These are phyloP conservation scores for Breviolum minutum DNA, from an alignment of 73 alveolate species.

Conservation along the genomic window DNA sequence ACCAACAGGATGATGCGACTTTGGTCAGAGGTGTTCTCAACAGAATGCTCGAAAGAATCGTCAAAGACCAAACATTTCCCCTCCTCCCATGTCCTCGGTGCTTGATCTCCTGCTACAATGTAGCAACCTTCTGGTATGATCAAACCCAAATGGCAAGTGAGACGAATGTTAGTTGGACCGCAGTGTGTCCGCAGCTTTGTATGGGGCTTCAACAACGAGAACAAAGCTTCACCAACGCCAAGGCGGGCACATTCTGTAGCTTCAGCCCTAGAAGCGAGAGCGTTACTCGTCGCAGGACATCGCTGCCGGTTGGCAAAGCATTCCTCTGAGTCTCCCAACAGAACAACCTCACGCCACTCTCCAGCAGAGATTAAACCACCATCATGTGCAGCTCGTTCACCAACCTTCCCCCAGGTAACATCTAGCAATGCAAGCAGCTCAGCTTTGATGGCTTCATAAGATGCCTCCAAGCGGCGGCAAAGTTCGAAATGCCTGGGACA, in stretches of 20 bases:
- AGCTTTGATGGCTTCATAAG: constrained; percentile 46
- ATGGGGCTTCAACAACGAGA: constrained; percentile 62
- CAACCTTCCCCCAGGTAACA: constrained; percentile 44
- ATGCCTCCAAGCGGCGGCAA: constrained; percentile 54
- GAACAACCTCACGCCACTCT: constrained; percentile 69
- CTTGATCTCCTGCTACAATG: constrained; percentile 55
- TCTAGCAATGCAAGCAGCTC: constrained; percentile 57
- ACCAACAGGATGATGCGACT: constrained; percentile 57
- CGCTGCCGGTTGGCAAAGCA: constrained; percentile 62
- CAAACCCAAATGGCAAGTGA: constrained; percentile 81
- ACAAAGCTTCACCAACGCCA: constrained; percentile 75
- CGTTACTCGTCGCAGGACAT: constrained; percentile 72
- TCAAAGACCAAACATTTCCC: constrained; percentile 70
- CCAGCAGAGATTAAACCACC: constrained; percentile 46
- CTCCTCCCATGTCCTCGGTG: constrained; percentile 65
- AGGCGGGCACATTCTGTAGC: constrained; percentile 52
- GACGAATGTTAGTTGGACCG: constrained; percentile 79
- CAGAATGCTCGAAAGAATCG: constrained; percentile 85
- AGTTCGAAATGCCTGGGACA: constrained; percentile 38
- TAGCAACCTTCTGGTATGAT: constrained; percentile 56
- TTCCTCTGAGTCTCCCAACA: constrained; percentile 74
- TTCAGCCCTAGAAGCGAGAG: constrained; percentile 55
- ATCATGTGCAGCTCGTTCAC: constrained; percentile 74
- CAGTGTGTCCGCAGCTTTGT: constrained; percentile 75
- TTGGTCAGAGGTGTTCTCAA: constrained; percentile 63